Evolutionary conservation across 2,329 filamentous ascomycete genomes (phyloP), one percentile per base, ranked within the genome.

Genomic region (Fusarium algeriense): DNA sequence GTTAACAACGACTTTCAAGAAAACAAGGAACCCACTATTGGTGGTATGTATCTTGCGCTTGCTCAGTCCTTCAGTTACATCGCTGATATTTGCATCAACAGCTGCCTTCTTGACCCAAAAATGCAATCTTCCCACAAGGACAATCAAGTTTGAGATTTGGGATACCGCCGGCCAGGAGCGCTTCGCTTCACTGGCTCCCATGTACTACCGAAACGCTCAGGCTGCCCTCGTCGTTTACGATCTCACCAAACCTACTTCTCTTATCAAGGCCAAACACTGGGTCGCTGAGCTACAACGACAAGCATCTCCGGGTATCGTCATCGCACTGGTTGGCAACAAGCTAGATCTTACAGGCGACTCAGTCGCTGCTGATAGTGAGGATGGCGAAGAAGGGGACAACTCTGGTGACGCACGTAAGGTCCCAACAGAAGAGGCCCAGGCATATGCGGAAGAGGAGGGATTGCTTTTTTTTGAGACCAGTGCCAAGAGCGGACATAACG

Each of bases 1-100:
- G 96, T 99, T 81, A 98, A 98, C 88, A 96, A 99, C 85, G 95
- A 98, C 84, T 99, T 99, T 79, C 96, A 99, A 86, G 96, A 98
- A 85, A 98, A 98, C 85, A 98, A 98, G 87, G 96, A 99, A 83
- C 96, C 96, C 69, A 99, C 96, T 73, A 99, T 99, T 84, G 96
- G 96, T 87, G 94, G 94, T 97, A 88, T 73, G 88, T 83, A 56
- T 59, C 71, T 52, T 55, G 64, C 48, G 40, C 44, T 38, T 20
- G 34, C 35, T 48, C 34, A n/a, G 7, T 61, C 45, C n/a, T 15
- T 17, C 23, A 26, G 63, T 64, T 20, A 13, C 20, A 46, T 57
- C n/a, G 50, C 68, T 78, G 44, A 77, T 63, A 32, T 23, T 44
- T 26, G 49, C 41, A 45, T 56, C 38, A 32, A 35, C 76, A 97